Base-by-base conservation (phyloP, 345 rosid species). In the Xanthoceras sorbifolium region DNA sequence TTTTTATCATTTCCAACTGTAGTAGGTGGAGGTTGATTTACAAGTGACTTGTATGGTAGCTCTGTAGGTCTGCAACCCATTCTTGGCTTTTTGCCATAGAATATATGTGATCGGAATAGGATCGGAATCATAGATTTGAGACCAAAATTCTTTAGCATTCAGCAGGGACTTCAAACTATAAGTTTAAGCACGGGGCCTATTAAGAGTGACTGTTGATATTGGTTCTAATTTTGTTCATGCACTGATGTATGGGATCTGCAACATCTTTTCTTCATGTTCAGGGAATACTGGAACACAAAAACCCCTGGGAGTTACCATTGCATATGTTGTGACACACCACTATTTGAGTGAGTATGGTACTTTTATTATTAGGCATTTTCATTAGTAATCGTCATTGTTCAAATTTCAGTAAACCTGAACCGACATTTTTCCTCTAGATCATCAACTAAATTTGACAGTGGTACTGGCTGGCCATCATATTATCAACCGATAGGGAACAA, bases 381-480 rank as follows among this genome's bases (percentile, higher is more conserved):
- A 2, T n/a, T 4, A 52, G 20, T 55, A 64, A 48, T 26, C 40
- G 29, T 15, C 14, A 15, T 54, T 66, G 44, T 12, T 34, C 28
- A 17, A 26, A 50, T 31, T 79, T 63, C 20, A 20, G 64, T 1
- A 36, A 59, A 38, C 4, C 60, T 80, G 48, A 11, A 55, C 62
- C 22, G 26, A 15, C 50, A 71, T 42, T 54, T 48, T 80, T 77
- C 0, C 68, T 84, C 72, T 83, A 95, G 98, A 60, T 95, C 99
- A 64, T 84, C 92, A 1, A 90, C 99, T 36, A 95, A 95, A 85
- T 95, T 91, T 59, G 97, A 95, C n/a, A 93, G 98, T 31, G 99
- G 99, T 84, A 95, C 98, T 7, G 98, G 99, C 4, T 95, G 99
- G 98, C 99, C 99, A 20, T 91, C 98, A 25, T 93, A 88, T 81